A percentile compares a stretch with the other conserved stretches of the same genome.
Evolutionary conservation across 2,329 filamentous ascomycete species (phyloP).

Genomic region (Trichoderma breve): DNA sequence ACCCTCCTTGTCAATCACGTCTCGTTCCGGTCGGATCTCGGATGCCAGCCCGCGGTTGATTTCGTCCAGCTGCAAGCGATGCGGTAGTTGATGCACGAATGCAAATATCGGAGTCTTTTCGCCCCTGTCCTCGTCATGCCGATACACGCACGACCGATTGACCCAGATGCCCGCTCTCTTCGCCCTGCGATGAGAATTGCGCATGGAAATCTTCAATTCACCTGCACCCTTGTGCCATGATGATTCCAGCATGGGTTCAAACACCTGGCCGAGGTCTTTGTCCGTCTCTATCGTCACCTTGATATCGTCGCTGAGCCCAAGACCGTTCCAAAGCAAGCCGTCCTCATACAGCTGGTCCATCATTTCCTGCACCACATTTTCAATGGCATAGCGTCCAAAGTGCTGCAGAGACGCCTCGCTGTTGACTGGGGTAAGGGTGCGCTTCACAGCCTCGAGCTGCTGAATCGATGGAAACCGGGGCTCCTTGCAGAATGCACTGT

Average conservation of each 20-base stretch:
- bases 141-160: conserved; percentile 34
- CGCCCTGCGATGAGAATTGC: conserved; percentile 4
- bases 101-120: conserved; percentile 28
- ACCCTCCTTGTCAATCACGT: conserved; percentile 35
- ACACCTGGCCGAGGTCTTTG: conserved; percentile 14
- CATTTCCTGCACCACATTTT: conserved; percentile 37
- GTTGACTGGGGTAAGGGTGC: conserved; percentile 33
- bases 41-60: conserved; percentile 33
- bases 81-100: conserved; percentile 41
- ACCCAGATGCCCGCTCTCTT: conserved; percentile 28
- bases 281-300: background rate
- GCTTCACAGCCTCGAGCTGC: conserved; percentile 35
- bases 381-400: conserved; percentile 36
- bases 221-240: conserved; percentile 4
- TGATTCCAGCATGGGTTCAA: conserved; percentile 10
- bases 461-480: conserved; percentile 32
- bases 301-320: conserved; percentile 36
- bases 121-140: conserved; percentile 2
- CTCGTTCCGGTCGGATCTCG: conserved; percentile 35
- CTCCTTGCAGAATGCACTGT: conserved; percentile 28
- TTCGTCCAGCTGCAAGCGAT: conserved; percentile 36
- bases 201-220: conserved; percentile 2
- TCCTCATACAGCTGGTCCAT: conserved; percentile 31
- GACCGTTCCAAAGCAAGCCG: conserved; percentile 26
- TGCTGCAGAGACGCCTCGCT: conserved; percentile 36